Base-by-base conservation (phyloP, 2,329 filamentous ascomycete genomes). In the Cercospora citrullina region DNA sequence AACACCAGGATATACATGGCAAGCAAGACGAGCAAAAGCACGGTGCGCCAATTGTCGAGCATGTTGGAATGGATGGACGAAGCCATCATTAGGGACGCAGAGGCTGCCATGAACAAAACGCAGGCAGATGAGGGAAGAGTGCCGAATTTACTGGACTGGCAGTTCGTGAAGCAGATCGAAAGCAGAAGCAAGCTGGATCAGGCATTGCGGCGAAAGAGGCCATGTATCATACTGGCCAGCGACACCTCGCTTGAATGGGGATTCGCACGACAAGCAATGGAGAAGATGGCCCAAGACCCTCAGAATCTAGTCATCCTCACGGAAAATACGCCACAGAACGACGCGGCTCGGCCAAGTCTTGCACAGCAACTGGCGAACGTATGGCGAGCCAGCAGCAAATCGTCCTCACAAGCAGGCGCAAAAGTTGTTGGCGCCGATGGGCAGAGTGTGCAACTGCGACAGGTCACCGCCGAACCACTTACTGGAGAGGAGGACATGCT, bases 21-120 rank as follows among this genome's bases (percentile, higher is more conserved):
- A 0, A 94, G 93, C 45, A 90, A 90, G 68, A 96, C 93, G 69
- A 91, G 92, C 71, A 90, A 92, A 67, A 94, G 93, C 70, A 96
- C 94, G 0, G 91, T 98, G 85, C 87, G 93, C 63, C 92, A 97
- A 72, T 92, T 94, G 28, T 87, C 94, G 72, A 97, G 94, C 78
- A 96, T 99, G 92, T 84, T 99, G 33, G 95, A 99, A 77, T 99
- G 95, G 95, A 98, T 99, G 94, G 94, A 98, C 77, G 94, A 97
- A 76, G 90, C 89, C 67, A 96, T 99, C 68, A 91, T 96, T 51
- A 89, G 93, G 64, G 94, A 98, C 71, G 81, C 78, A 69, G 81
- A 78, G 64, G 81, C 81, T 59, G 81, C 78, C 30, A 84, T 84
- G 72, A 74, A 65, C 14, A 72, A 76, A 53, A 72, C 66, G 8